phyloP scores from a whole-genome alignment of 2,329 filamentous ascomycete genomes.

The Coniochaeta sp. region DNA sequence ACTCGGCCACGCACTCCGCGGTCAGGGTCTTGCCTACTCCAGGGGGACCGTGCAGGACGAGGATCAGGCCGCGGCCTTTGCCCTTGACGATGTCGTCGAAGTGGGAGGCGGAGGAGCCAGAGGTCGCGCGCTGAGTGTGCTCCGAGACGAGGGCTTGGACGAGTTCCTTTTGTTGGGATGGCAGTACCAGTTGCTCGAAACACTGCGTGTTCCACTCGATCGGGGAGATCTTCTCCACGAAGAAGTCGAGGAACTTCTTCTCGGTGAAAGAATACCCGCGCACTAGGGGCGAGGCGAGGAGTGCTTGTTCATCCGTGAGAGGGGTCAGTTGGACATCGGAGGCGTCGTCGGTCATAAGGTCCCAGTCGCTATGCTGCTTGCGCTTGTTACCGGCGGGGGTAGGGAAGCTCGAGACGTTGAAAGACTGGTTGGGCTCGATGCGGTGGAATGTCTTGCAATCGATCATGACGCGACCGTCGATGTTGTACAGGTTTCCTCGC shows the following conservation, averaged over 20 bases:
- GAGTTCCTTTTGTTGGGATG: constrained; percentile 19
- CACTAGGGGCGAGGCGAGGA: constrained; percentile 17
- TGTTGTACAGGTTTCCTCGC: constrained; percentile 12
- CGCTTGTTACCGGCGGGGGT: constrained; percentile 5
- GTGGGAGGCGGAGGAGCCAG: not conserved
- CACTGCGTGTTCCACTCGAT: constrained; percentile 19
- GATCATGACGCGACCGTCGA: constrained; percentile 25
- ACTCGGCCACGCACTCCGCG: constrained; percentile 11
- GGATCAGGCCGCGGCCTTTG: constrained; percentile 7
- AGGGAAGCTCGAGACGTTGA: constrained; percentile 12
- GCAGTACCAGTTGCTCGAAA: constrained; percentile 23
- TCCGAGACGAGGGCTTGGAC: constrained; percentile 21
- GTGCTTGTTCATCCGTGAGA: constrained; percentile 18
- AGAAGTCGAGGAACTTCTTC: constrained; percentile 22
- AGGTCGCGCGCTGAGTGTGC: constrained; percentile 7
- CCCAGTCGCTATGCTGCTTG: constrained; percentile 12
- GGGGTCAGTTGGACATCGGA: constrained; percentile 6
- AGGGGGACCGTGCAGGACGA: constrained; percentile 6
- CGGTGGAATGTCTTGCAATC: constrained; percentile 25
- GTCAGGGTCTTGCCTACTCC: constrained; percentile 12
- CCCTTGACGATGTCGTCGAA: constrained; percentile 4
- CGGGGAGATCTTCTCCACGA: constrained; percentile 12
- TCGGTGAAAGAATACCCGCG: constrained; percentile 21
- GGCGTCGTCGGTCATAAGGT: constrained; percentile 14
- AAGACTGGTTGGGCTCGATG: constrained; percentile 16